Evolutionary conservation across 345 rosid species (phyloP).

Genomic region (Hypericum androsaemum): DNA sequence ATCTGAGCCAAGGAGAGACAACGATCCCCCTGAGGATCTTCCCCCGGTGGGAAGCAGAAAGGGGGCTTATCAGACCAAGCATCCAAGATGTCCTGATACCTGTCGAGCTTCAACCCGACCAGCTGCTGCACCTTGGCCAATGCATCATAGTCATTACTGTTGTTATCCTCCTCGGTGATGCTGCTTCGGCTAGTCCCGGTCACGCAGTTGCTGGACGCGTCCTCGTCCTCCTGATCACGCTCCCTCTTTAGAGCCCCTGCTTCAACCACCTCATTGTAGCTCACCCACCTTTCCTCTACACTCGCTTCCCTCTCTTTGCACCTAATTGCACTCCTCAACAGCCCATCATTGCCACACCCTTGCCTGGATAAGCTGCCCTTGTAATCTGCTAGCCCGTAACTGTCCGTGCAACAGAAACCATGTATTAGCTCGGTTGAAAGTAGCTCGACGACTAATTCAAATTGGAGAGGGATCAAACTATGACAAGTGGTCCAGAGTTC

Average conservation of each 20-base stretch:
- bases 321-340: constrained; percentile 62
- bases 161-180: no score
- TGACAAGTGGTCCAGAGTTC: no score
- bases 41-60: constrained; percentile 34
- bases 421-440: no score
- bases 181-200: no score
- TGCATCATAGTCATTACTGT: constrained; percentile 9
- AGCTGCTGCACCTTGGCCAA: constrained; percentile 14
- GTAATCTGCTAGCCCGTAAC: no score
- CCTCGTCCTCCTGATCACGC: constrained; percentile 1
- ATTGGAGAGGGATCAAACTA: no score
- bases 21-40: constrained; percentile 21
- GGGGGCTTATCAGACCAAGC: constrained; percentile 84
- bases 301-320: constrained; percentile 38
- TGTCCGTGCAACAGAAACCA: no score
- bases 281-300: constrained; percentile 67
- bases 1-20: constrained; percentile 20
- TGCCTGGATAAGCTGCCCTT: no score
- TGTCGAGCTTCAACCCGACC: constrained; percentile 66
- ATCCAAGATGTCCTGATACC: constrained; percentile 56
- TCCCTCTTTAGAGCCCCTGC: constrained; percentile 4
- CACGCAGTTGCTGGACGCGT: constrained; percentile 46
- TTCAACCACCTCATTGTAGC: constrained; percentile 65
- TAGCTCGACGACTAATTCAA: no score
- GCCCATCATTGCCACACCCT: constrained; percentile 14